Evolutionary conservation across 2,329 filamentous ascomycete genomes (phyloP).

Genomic region (Escovopsis weberi): DNA sequence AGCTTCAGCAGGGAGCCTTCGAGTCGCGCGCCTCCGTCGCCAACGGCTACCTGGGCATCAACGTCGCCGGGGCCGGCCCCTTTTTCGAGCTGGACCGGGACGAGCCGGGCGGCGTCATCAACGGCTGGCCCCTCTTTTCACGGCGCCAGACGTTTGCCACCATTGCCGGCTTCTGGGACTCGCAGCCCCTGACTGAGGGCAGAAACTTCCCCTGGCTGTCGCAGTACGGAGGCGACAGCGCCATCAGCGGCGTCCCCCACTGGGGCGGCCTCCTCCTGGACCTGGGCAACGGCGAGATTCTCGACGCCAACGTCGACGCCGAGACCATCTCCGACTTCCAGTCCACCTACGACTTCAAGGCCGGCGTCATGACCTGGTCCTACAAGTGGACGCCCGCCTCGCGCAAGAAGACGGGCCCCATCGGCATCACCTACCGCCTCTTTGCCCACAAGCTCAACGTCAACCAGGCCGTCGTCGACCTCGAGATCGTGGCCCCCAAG

Average conservation of each 20-base stretch:
- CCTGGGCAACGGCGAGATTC: slow-evolving; percentile 33
- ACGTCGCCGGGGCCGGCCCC: slow-evolving; percentile 13
- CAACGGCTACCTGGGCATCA: slow-evolving; percentile 17
- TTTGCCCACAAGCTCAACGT: slow-evolving; percentile 49
- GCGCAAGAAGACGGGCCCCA: slow-evolving; percentile 20
- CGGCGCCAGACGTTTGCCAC: slow-evolving; percentile 51
- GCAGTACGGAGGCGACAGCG: slow-evolving; percentile 46
- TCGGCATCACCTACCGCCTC: slow-evolving; percentile 49
- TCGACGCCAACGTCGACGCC: slow-evolving; percentile 46
- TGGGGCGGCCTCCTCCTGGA: slow-evolving; percentile 32
- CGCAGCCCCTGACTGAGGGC: slow-evolving; percentile 39
- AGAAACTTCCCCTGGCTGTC: slow-evolving; percentile 54
- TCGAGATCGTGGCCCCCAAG: slow-evolving; percentile 40
- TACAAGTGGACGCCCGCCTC: slow-evolving; percentile 48
- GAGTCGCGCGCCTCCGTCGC: slow-evolving; percentile 15
- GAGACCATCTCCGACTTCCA: slow-evolving; percentile 44
- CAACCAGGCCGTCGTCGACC: slow-evolving; percentile 38
- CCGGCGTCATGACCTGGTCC: slow-evolving; percentile 47
- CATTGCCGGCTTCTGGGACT: slow-evolving; percentile 52
- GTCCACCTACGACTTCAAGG: slow-evolving; percentile 46
- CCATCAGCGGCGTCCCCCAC: slow-evolving; percentile 57
- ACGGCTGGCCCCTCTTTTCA: slow-evolving; percentile 54
- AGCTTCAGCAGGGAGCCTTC: slow-evolving; percentile 13
- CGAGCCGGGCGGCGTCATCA: slow-evolving; percentile 24
- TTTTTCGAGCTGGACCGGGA: slow-evolving; percentile 14